Conservation (phyloP, 78 protist genomes). For the Chrysochromulina parva region DNA sequence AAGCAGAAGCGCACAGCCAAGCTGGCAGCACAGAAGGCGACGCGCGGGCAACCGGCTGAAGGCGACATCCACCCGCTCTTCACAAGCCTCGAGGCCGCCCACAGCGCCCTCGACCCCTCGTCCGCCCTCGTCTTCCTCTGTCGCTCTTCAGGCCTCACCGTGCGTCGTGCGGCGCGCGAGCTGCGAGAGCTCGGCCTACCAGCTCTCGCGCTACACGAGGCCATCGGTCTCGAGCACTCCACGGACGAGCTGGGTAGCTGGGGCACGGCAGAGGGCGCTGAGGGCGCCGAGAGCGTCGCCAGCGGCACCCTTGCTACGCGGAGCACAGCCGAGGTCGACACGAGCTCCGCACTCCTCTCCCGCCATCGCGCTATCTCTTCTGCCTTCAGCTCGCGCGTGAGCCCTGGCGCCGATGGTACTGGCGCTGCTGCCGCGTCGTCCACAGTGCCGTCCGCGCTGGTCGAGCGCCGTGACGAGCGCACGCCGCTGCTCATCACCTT, state of each 20-base stretch:
- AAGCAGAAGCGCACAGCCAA: neutral
- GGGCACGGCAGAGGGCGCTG: too few species aligned
- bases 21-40: neutral
- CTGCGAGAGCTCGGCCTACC: neutral
- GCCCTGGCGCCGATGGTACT: too few species aligned
- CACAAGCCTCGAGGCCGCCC: neutral
- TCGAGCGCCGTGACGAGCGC: too few species aligned
- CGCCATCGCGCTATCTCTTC: neutral
- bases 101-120: neutral
- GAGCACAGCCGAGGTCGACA: neutral
- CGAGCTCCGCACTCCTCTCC: neutral
- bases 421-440: too few species aligned
- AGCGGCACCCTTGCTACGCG: too few species aligned
- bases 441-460: too few species aligned
- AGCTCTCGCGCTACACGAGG: constrained; percentile 7
- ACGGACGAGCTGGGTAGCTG: too few species aligned
- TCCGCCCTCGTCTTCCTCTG: constrained; percentile 16
- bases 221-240: neutral
- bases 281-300: too few species aligned
- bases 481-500: neutral
- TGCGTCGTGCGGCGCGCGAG: neutral
- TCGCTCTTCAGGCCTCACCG: neutral
- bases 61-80: neutral
- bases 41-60: neutral
- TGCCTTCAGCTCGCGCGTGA: neutral